Base-by-base conservation (phyloP, 352 stramenopile species). In the Pythium diclinum region DNA sequence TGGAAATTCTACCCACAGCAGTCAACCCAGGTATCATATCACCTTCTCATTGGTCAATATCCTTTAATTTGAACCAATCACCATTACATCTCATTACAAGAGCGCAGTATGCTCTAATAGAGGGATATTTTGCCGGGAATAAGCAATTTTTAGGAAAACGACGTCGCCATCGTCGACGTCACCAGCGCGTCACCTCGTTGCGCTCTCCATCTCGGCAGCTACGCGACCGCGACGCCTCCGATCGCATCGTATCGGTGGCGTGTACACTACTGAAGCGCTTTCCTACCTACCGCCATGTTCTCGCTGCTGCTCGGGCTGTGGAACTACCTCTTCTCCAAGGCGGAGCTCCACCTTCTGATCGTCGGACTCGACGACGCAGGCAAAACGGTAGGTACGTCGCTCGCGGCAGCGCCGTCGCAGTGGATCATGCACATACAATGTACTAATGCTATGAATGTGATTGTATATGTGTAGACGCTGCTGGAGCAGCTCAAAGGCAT, bases 401-500 rank as follows among this genome's bases (percentile, higher is more conserved):
- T 47, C 40, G 17, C 17, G 40, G 36, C 36, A 17, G 36, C 36
- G 11, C 36, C 11, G 36, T 16, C 40, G 17, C 16, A 23, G 16
- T 23, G 40, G 40, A 16, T 23, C 14, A 0, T 10, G 14, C 40
- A 17, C 9, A 16, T 47, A 10, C 14, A 16, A 8, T 4, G 19
- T 6, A 16, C 40, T 47, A 6, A 23, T 19, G 14, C 3, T 47
- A 4, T 47, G 14, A n/a, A n/a, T 19, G 40, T 85, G 78, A 71
- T 71, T 83, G 33, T 36, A 32, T 19, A 0, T 38, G 14, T 52
- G 38, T 54, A 92, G 84, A 97, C 90, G 49, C 75, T 97, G 28
- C 60, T 97, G 54, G 91, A 97, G 67, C 83, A 95, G 68, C 80
- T 97, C 60, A 97, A 97, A 70, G 74, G 81, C 48, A 91, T 96